phyloP scores from a whole-genome alignment of 495 filamentous ascomycete species.

The Bombardia bombarda region DNA sequence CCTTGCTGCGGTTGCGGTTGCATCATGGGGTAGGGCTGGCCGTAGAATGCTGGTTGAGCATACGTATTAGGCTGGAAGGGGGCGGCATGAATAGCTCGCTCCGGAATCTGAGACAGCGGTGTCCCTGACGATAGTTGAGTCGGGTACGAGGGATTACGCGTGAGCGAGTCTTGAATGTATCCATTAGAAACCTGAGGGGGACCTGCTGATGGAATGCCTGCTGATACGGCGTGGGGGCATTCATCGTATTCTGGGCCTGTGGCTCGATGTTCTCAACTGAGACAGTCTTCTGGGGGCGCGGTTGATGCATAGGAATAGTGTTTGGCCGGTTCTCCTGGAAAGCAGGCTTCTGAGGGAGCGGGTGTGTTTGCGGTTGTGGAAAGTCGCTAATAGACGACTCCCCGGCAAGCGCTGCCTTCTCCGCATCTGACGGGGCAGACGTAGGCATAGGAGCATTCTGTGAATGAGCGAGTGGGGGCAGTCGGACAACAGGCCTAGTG shows the following conservation, averaged over 20 bases:
- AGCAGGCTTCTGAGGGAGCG: conserved; percentile 60
- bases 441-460: conserved; percentile 20
- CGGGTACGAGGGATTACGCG: conserved; percentile 64
- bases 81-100: conserved; percentile 85
- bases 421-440: conserved; percentile 9
- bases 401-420: conserved; percentile 4
- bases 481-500: conserved; percentile 72
- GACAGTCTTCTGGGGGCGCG: conserved; percentile 87
- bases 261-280: conserved; percentile 93
- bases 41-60: conserved; percentile 57
- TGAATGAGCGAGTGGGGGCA: conserved; percentile 58
- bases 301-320: conserved; percentile 87
- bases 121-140: conserved; percentile 73
- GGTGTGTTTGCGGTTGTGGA: conserved; percentile 49
- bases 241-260: conserved; percentile 63
- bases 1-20: conserved; percentile 39
- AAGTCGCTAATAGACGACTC: conserved; percentile 40
- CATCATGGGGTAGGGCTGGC: conserved; percentile 42
- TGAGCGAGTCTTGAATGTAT: conserved; percentile 53
- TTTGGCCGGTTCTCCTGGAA: conserved; percentile 72
- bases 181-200: conserved; percentile 59
- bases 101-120: conserved; percentile 88
- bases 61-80: conserved; percentile 79
- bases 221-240: conserved; percentile 55
- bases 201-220: conserved; percentile 93